Evolutionary conservation across 305 asterid species (phyloP), one percentile per base, ranked within the genome.

Genomic region (Petunia hybrid): DNA sequence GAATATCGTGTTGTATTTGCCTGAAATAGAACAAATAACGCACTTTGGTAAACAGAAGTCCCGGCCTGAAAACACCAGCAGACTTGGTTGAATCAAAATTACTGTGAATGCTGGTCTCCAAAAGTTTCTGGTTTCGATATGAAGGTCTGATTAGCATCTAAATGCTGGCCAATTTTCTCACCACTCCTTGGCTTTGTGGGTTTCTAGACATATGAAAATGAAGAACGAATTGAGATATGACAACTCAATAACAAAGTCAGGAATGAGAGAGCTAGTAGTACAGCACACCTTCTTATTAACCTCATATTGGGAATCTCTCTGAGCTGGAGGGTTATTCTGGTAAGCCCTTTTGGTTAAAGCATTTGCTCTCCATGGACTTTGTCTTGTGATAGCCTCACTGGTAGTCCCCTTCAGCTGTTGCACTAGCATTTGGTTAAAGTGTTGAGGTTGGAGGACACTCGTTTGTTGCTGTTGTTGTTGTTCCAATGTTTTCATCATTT

Each of bases 361-460:
- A 68, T 39, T 68, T 22, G 63, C 4, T 4, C 61, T 8, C 40
- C 41, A 69, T 61, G 8, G 63, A 65, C 65, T 83, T 80, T 77
- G 83, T 45, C 63, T 40, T 35, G 61, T 8, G 71, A 45, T 31
- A 79, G 16, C 45, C 64, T 43, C 73, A 35, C 43, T 80, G 40
- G 70, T 12, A 56, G 62, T 16, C 68, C 64, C 79, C 51, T 48
- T 77, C 42, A 56, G 84, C 43, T 79, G 57, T 42, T 80, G 86
- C 75, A 80, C 76, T 2, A 57, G 4, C 61, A 73, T 55, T 69
- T 79, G 85, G 45, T 79, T 80, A n/a, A 79, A 14, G 61, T 77
- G 84, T 56, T 81, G 82, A 82, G 60, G 76, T 70, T 78, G 85
- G 61, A 78, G 81, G 22, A 78, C 83, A 64, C 76, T 63, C 64